These are phyloP conservation scores for Cyclocybe aegerita DNA, from an alignment of 768 basidiomycete species.

Conservation along the genomic window DNA sequence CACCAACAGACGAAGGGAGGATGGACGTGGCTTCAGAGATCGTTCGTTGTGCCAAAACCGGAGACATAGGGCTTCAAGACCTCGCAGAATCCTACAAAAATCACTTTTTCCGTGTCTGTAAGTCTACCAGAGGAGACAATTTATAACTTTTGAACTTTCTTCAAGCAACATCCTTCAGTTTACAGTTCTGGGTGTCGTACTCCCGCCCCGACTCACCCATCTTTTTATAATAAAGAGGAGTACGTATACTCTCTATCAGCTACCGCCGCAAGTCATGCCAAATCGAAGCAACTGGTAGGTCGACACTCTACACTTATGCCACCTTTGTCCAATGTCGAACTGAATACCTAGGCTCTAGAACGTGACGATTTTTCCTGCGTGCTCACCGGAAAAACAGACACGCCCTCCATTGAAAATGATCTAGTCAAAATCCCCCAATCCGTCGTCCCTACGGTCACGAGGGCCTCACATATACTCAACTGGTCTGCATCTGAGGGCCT, in stretches of 20 bases:
- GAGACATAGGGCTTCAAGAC: background rate
- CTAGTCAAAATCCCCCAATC: background rate
- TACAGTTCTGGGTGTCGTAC: background rate
- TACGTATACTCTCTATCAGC: background rate
- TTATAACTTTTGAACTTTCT: background rate
- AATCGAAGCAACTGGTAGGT: background rate
- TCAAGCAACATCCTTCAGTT: background rate
- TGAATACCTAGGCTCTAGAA: background rate
- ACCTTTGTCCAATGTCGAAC: background rate
- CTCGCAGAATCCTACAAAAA: background rate
- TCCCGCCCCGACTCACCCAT: conserved; percentile 1
- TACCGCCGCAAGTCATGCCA: background rate
- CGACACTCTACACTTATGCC: background rate
- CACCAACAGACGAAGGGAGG: background rate
- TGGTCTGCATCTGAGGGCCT: background rate
- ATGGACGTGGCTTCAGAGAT: background rate
- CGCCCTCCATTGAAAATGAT: background rate
- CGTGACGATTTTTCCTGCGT: background rate
- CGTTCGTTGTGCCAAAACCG: background rate
- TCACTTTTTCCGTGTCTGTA: background rate
- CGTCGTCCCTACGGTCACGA: background rate
- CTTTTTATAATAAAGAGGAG: background rate
- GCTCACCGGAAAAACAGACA: background rate
- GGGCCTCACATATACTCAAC: background rate
- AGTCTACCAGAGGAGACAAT: background rate